Percentiles rank a stretch among this genome's conserved stretches.
Evolutionary conservation across 441 rosid species (phyloP).

Genomic region (Populus tomentosa): DNA sequence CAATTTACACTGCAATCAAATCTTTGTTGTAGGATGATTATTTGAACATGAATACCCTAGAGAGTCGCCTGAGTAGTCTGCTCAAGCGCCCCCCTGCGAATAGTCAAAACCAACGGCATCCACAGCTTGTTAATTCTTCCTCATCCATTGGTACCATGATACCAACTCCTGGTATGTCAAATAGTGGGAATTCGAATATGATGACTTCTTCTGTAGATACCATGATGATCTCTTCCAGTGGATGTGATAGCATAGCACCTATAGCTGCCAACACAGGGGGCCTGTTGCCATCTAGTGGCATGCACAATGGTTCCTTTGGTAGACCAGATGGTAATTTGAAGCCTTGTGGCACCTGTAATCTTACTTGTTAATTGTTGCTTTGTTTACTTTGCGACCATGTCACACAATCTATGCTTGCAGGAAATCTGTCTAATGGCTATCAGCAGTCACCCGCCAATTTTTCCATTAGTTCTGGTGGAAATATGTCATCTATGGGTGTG

Average conservation of each 20-base stretch:
- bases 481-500: constrained; percentile 59
- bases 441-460: constrained; percentile 71
- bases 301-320: constrained; percentile 49
- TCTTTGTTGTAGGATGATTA: constrained; percentile 71
- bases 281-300: constrained; percentile 49
- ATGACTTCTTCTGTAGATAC: constrained; percentile 67
- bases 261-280: constrained; percentile 50
- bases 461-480: constrained; percentile 75
- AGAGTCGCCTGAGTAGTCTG: constrained; percentile 55
- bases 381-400: neutral
- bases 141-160: constrained; percentile 84
- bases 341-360: neutral
- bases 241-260: constrained; percentile 49
- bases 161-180: constrained; percentile 96
- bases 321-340: constrained; percentile 43
- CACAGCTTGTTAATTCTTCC: constrained; percentile 51
- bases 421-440: constrained; percentile 73
- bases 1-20: constrained; percentile 4
- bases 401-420: constrained; percentile 36
- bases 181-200: constrained; percentile 57
- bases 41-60: constrained; percentile 63
- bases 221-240: constrained; percentile 49
- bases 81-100: constrained; percentile 43
- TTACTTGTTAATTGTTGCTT: constrained; percentile 7
- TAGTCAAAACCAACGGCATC: constrained; percentile 51